These are phyloP conservation scores for Clitocybe nebularis DNA, from an alignment of 1,284 basidiomycete genomes.

Conservation along the genomic window DNA sequence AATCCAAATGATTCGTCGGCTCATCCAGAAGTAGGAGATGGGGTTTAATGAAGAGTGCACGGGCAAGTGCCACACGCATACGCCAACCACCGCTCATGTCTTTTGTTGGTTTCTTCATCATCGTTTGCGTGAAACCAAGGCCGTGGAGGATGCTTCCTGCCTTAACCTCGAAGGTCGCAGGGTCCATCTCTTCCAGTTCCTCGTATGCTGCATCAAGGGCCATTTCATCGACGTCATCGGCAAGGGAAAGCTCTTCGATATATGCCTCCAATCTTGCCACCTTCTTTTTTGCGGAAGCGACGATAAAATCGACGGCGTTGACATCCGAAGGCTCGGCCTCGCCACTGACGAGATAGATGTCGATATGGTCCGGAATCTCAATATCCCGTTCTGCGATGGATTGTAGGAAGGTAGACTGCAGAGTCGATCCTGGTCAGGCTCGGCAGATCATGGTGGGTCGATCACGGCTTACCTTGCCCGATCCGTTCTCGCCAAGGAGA, in stretches of 20 bases:
- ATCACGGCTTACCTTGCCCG: slow-evolving; percentile 77
- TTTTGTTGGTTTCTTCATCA: slow-evolving; percentile 97
- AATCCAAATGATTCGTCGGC: slow-evolving; percentile 87
- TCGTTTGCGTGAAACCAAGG: slow-evolving; percentile 86
- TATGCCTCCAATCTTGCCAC: slow-evolving; percentile 93
- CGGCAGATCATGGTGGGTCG: slow-evolving; percentile 8
- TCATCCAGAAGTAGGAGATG: slow-evolving; percentile 92
- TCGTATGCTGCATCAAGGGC: slow-evolving; percentile 89
- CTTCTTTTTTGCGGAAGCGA: slow-evolving; percentile 90
- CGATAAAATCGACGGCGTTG: slow-evolving; percentile 95
- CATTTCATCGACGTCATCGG: slow-evolving; percentile 86
- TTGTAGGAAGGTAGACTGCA: slow-evolving; percentile 63
- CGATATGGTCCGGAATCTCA: slow-evolving; percentile 91
- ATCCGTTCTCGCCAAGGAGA: slow-evolving; percentile 95
- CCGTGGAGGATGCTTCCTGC: slow-evolving; percentile 95
- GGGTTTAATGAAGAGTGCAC: slow-evolving; percentile 95
- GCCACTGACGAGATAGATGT: slow-evolving; percentile 95
- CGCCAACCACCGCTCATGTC: slow-evolving; percentile 99
- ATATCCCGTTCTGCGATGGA: slow-evolving; percentile 91
- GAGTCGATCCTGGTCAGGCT: background rate
- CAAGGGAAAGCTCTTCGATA: slow-evolving; percentile 90
- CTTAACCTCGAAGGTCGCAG: slow-evolving; percentile 92
- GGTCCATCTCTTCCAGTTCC: slow-evolving; percentile 97
- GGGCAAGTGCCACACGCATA: slow-evolving; percentile 96
- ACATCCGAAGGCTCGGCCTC: slow-evolving; percentile 96